These are phyloP conservation scores for Zymoseptoria brevis DNA, from an alignment of 2,329 filamentous ascomycete species.

Conservation along the genomic window DNA sequence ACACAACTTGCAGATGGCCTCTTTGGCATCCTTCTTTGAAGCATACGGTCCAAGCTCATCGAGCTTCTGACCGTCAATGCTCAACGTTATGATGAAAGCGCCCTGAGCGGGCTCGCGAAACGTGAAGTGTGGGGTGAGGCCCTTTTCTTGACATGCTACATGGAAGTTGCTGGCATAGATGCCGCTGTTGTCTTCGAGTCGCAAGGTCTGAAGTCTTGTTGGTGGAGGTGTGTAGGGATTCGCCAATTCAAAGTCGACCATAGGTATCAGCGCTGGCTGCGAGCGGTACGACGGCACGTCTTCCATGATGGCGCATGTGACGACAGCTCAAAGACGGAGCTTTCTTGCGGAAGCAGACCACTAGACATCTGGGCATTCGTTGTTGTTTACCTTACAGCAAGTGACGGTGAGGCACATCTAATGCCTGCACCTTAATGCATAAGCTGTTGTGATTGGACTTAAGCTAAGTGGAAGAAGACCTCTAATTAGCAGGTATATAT, in stretches of 20 bases:
- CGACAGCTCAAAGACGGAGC: neutral
- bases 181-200: conserved; percentile 5
- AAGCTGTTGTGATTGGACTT: too few relatives aligned
- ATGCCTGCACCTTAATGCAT: too few relatives aligned
- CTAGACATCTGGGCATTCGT: neutral
- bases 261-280: conserved; percentile 5
- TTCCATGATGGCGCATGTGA: neutral
- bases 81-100: conserved; percentile 11
- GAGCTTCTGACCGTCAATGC: conserved; percentile 8
- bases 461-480: too few relatives aligned
- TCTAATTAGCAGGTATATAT: too few relatives aligned
- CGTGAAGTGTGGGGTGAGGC: conserved; percentile 9
- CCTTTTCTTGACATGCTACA: conserved; percentile 12
- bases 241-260: conserved; percentile 17
- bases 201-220: conserved; percentile 1
- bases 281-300: neutral
- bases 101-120: conserved; percentile 8
- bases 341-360: too few relatives aligned
- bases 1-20: neutral
- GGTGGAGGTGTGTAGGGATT: conserved; percentile 16
- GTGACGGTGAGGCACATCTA: neutral
- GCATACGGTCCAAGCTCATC: conserved; percentile 6
- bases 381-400: neutral
- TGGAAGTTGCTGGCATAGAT: conserved; percentile 10
- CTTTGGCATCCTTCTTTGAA: conserved; percentile 7